Evolutionary conservation across 23 red algal species (phyloP), one percentile per base, ranked within the genome.

Genomic region (Gracilaria caudata): DNA sequence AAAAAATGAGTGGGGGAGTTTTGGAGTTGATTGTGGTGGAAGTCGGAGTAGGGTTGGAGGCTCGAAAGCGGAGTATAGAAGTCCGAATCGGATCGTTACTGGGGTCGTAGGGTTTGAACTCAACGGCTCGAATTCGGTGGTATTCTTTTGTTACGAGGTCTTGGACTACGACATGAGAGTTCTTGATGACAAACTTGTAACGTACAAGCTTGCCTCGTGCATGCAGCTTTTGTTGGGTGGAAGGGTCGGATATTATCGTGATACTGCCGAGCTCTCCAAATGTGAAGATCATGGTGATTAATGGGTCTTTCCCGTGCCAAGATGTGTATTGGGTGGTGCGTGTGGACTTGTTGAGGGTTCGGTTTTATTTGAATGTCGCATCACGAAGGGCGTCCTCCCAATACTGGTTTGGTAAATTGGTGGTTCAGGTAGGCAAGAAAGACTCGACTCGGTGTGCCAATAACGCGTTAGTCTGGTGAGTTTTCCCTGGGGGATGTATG

Each of bases 401-500:
- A 20, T 60, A 39, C 0, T 35, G 20, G 1, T 28, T 13, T 16
- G 68, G 30, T 7, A 87, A 26, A 1, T 40, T 20, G 68, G 32
- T 39, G 35, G 13, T 16, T 0, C 7, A 87, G 51, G 0, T 38
- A 26, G 17, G 64, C 26, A 29, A 68, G 20, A 4, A 44, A 33
- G 5, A 68, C 26, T 8, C 51, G 25, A 8, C 28, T 24, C 30
- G 56, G 23, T 9, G 40, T 86, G 17, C 33, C 19, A 46, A 72
- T 78, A 7, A 87, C 54, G 3, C 83, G 47, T 87, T 76, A 68
- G 9, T 14, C 40, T 35, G 78, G 12, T 24, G 30, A 64, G 58
- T 76, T 87, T 33, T 87, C n/a, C 36, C 51, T 75, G 83, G 26
- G 83, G 83, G 51, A 11, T 75, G 83, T 87, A 77, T 10, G 47